Evolutionary conservation across 345 rosid species (phyloP), one percentile per base, ranked within the genome.

Genomic region (Pugionium cornutum): DNA sequence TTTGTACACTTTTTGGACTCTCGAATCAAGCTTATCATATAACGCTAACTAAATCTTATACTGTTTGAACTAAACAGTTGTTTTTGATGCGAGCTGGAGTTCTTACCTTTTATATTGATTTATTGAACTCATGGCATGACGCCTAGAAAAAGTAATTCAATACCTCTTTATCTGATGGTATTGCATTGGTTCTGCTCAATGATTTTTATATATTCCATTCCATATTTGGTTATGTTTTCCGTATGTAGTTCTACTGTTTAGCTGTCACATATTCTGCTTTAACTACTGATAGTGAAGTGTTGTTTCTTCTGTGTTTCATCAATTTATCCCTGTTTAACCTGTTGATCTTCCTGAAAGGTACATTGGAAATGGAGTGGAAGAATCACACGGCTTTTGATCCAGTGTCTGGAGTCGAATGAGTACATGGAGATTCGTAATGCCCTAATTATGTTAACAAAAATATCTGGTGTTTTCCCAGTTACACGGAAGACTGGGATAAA

Each of bases 351-450:
- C 49, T 78, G 57, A 61, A 65, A 95, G 99, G 98, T 95, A 6
- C 99, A 91, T 72, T 95, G 97, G 97, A 95, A 95, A 70, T 95
- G 99, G 99, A 87, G 95, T 75, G 89, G 88, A 72, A 87, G 95
- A 80, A 91, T 95, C 63, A 91, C 99, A 43, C 82, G 94, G 69
- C 72, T 91, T 61, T 75, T 95, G 82, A 89, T 89, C 59, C 96
- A 91, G 56, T 95, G 99, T 81, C 80, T 95, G 84, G 99, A 95
- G 76, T 95, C 97, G 53, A 74, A 87, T 4, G 99, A 95, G 77
- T 91, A 87, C 76, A 89, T 95, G 99, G 99, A 95, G 83, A 95
- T 95, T 70, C 85, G 99, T 57, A 95, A 95, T 77, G 87, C 99
- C 52, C 87, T 95, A 61, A 91, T 95, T 52, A 72, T 95, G 90